phyloP scores from a whole-genome alignment of 2,329 filamentous ascomycete species.

The Penicillium sp. region DNA sequence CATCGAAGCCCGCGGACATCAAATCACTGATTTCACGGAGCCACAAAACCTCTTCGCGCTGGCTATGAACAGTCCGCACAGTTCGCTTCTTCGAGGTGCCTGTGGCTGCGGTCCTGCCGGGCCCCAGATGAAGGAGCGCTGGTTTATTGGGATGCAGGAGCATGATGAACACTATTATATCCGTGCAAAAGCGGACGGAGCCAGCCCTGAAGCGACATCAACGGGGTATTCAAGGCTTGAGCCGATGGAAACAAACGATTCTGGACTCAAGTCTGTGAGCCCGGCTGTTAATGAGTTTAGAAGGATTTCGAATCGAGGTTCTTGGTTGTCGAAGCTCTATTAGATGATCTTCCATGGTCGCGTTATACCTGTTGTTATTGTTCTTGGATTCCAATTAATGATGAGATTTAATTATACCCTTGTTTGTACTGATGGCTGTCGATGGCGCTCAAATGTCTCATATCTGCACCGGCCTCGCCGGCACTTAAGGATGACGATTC shows the following conservation, averaged over 20 bases:
- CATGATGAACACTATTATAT: conserved; percentile 56
- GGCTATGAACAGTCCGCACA: conserved; percentile 65
- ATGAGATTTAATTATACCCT: neutral
- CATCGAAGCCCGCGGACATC: conserved; percentile 52
- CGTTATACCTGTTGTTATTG: neutral
- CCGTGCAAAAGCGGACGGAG: conserved; percentile 28
- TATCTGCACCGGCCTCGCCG: no score
- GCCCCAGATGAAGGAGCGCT: conserved; percentile 48
- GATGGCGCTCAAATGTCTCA: no score
- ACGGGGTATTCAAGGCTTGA: conserved; percentile 4
- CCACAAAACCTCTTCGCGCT: conserved; percentile 73
- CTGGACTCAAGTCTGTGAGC: conserved; percentile 21
- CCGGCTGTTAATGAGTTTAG: conserved; percentile 37
- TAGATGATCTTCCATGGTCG: conserved; percentile 2
- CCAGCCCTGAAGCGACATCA: neutral
- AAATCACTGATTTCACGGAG: conserved; percentile 77
- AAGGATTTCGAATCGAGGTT: conserved; percentile 28
- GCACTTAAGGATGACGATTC: no score
- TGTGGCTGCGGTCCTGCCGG: conserved; percentile 58
- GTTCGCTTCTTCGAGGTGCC: conserved; percentile 52
- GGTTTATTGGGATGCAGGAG: conserved; percentile 48
- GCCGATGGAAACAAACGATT: conserved; percentile 20
- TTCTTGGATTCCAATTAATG: neutral
- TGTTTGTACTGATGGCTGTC: no score
- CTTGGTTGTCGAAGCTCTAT: conserved; percentile 29